Evolutionary conservation across 116 monocot genomes (phyloP).

Genomic region (Dioscorea cayenensis): DNA sequence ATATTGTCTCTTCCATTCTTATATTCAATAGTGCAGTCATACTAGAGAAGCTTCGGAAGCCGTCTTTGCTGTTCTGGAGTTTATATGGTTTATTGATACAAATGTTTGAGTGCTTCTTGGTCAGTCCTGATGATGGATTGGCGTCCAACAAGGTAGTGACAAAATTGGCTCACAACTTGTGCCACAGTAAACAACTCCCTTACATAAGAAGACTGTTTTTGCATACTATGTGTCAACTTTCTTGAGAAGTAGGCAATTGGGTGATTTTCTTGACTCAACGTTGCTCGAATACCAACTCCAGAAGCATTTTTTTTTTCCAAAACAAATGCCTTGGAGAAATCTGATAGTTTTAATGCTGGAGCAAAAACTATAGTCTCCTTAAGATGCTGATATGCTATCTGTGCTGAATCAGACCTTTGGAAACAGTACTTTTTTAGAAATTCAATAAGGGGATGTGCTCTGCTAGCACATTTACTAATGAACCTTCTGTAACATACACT

Average conservation of each 20-base stretch:
- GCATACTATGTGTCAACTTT: background rate
- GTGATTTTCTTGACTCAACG: background rate
- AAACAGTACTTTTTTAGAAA: background rate
- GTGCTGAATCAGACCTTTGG: background rate
- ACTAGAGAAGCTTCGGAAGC: slow-evolving; percentile 1
- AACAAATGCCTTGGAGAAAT: background rate
- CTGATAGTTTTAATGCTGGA: background rate
- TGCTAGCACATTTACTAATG: too few species aligned
- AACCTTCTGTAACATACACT: too few species aligned
- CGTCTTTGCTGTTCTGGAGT: background rate
- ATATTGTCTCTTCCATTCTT: background rate
- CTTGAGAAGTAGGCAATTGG: slow-evolving; percentile 1
- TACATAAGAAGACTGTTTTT: background rate
- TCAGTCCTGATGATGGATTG: background rate
- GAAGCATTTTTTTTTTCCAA: background rate
- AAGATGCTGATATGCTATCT: background rate
- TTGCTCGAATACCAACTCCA: background rate
- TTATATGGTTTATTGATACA: background rate
- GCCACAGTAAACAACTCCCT: background rate
- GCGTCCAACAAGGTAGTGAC: background rate
- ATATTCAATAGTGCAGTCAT: slow-evolving; percentile 9
- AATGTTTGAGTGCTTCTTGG: background rate
- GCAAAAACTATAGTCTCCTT: background rate
- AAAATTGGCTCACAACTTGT: background rate
- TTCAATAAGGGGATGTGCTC: too few species aligned